phyloP scores from a whole-genome alignment of 164 flowering plant genomes.

The Echeveria elegans region DNA sequence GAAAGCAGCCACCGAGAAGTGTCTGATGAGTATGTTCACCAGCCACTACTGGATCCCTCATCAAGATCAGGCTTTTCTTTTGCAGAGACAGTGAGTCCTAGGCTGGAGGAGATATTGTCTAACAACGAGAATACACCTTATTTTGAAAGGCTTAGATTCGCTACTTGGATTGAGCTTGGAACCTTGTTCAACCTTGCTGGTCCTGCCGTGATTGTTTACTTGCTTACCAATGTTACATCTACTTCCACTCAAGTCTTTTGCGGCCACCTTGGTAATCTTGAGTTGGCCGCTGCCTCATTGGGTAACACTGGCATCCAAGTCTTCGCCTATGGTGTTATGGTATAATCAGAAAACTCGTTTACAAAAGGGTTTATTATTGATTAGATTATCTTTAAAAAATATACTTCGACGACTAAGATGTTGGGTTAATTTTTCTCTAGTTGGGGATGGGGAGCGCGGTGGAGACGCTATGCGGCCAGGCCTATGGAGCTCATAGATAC shows the following conservation, averaged over 20 bases:
- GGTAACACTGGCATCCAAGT: conserved; percentile 21
- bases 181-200: conserved; percentile 19
- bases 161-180: conserved; percentile 14
- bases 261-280: conserved; percentile 19
- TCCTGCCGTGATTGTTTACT: conserved; percentile 24
- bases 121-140: conserved; percentile 3
- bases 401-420: no score
- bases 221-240: conserved; percentile 23
- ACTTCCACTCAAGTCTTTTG: conserved; percentile 19
- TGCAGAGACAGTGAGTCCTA: conserved; percentile 3
- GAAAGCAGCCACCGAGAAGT: neutral
- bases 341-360: conserved; percentile 10
- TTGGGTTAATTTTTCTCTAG: no score
- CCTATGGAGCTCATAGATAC: conserved; percentile 39
- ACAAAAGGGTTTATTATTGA: no score
- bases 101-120: conserved; percentile 12
- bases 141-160: conserved; percentile 8
- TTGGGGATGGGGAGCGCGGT: conserved; percentile 69
- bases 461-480: conserved; percentile 58
- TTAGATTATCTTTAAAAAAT: no score
- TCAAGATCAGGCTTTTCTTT: conserved; percentile 6
- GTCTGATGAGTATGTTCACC: neutral
- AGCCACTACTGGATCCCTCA: neutral
- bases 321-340: conserved; percentile 21
- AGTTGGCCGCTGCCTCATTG: conserved; percentile 23